phyloP scores from a whole-genome alignment of 192 early-diverging fungal species.

The Backusella sp. region DNA sequence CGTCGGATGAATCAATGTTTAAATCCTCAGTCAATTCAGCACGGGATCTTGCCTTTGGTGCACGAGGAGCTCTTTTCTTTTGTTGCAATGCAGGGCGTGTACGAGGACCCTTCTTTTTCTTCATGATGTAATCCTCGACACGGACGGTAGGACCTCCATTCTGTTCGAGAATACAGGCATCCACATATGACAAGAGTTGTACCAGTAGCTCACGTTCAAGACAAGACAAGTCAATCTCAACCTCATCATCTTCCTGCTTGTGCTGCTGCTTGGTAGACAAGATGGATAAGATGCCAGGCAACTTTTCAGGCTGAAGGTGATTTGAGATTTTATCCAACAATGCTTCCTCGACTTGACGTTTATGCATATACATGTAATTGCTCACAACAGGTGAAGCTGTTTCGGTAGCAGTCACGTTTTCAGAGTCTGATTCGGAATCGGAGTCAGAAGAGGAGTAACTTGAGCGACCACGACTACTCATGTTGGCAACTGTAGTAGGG shows the following conservation, averaged over 20 bases:
- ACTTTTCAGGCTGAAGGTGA: constrained; percentile 28
- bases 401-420: not conserved
- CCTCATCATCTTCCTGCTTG: constrained; percentile 25
- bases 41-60: constrained; percentile 7
- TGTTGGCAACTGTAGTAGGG: constrained; percentile 13
- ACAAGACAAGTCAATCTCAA: constrained; percentile 36
- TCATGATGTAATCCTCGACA: constrained; percentile 18
- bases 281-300: constrained; percentile 35
- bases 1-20: not conserved
- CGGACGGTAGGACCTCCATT: constrained; percentile 28
- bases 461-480: not conserved
- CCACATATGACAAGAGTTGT: constrained; percentile 34
- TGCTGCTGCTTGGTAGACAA: constrained; percentile 22
- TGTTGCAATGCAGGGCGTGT: constrained; percentile 20
- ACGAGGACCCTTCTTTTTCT: constrained; percentile 20
- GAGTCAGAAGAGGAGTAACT: constrained; percentile 15
- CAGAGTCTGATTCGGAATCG: constrained; percentile 27
- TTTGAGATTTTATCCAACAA: constrained; percentile 31
- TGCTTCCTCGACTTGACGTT: constrained; percentile 35
- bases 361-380: constrained; percentile 26
- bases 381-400: constrained; percentile 3
- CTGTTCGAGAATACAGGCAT: constrained; percentile 36
- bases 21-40: constrained; percentile 18
- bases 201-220: constrained; percentile 31
- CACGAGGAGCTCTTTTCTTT: not conserved